Base-by-base conservation (phyloP, 1,284 basidiomycete genomes). In the Austroboletus novae-zelandiae region DNA sequence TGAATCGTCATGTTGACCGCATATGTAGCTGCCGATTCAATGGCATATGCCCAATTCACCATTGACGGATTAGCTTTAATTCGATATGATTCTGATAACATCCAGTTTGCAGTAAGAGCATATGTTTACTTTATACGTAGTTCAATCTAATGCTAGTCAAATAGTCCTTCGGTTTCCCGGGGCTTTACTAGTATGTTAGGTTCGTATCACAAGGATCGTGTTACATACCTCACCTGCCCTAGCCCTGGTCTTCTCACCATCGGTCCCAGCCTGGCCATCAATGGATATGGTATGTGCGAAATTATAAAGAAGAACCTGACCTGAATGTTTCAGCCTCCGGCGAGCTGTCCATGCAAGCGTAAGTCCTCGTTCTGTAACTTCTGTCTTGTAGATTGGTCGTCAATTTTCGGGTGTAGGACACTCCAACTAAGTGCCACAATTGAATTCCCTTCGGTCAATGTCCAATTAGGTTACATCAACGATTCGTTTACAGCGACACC, bases 221-320 rank as follows among this genome's bases (percentile, higher is more conserved):
- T 4, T 9, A 13, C 15, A 18, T 15, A 6, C 45, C 40, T 29
- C 39, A 29, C 17, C 14, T 46, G 4, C 14, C 14, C 9, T 29
- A 46, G 45, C 30, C 45, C 45, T 13, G 45, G 45, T 14, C 45
- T 46, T 18, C 18, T 46, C 17, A 40, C 36, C 17, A 46, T 46
- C 14, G 45, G 45, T 15, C 45, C 45, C 5, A 46, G 45, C 36
- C 45, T 46, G 23, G 37, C 25, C 8, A 40, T 46, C 11, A 46
- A 40, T 37, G 45, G 45, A 31, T 46, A 46, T 30, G 15, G 45
- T 46, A 37, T 40, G 45, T 32, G 4, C 18, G 17, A 9, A 27
- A 20, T 39, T 23, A 7, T 27, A 17, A 14, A 15, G 10, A 3
- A 40, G 20, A 13, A 5, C 4, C 11, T 4, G 4, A 34, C 13